These are phyloP conservation scores for Fusarium sp. DNA, from an alignment of 2,329 filamentous ascomycete genomes.

Conservation along the genomic window DNA sequence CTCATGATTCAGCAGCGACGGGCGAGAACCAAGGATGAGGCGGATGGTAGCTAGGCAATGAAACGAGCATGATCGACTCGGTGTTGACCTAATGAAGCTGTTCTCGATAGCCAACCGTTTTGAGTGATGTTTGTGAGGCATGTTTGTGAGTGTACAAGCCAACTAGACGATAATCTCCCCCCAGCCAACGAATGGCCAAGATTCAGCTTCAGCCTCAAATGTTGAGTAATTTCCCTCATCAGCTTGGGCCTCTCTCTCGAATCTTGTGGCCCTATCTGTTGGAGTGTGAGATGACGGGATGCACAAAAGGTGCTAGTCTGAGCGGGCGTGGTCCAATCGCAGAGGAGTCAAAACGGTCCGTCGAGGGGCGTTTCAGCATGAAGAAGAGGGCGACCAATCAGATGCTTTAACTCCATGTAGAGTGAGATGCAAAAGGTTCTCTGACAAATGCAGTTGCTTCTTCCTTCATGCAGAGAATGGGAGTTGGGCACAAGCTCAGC, in stretches of 20 bases:
- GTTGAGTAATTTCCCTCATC: constrained; percentile 8
- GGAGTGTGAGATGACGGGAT: not conserved
- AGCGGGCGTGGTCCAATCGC: constrained; percentile 11
- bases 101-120: not conserved
- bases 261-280: constrained; percentile 3
- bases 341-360: constrained; percentile 11
- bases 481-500: not conserved
- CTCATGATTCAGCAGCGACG: constrained; percentile 2
- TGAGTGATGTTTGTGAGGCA: not conserved
- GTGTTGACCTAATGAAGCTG: not conserved
- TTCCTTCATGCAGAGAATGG: not conserved
- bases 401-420: not conserved
- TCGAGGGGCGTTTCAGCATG: constrained; percentile 18
- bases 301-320: not conserved
- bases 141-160: not conserved
- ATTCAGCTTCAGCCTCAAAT: not conserved
- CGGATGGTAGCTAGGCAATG: not conserved
- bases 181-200: not conserved
- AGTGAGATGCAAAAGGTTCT: not conserved
- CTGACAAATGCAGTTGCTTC: not conserved
- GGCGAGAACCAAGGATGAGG: not conserved
- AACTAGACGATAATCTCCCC: not conserved
- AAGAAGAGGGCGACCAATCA: constrained; percentile 1
- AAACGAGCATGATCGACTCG: constrained; percentile 7
- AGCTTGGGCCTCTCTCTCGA: not conserved